Conservation (phyloP, 352 stramenopile species). For the Pythium oligandrum region DNA sequence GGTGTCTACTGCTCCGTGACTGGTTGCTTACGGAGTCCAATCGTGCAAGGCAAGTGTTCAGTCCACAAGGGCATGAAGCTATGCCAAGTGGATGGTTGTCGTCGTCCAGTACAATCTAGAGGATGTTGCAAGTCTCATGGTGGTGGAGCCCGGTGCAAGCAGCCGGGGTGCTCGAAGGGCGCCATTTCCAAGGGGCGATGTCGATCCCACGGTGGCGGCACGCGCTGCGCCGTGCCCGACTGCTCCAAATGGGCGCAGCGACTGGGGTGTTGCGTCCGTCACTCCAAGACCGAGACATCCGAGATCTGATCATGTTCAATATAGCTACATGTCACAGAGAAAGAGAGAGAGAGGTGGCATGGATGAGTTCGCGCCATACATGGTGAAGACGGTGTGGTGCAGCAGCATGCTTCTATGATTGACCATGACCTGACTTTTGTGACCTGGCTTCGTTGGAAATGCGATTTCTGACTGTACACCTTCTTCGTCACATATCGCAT, state of each 20-base stretch:
- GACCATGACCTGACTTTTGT: too few species aligned
- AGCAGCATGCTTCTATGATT: too few species aligned
- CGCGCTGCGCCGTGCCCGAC: conserved; percentile 33
- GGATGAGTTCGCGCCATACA: too few species aligned
- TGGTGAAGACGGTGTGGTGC: too few species aligned
- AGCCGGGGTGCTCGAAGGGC: conserved; percentile 40
- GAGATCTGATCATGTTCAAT: not conserved
- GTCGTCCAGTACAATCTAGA: conserved; percentile 39
- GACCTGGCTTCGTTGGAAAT: too few species aligned
- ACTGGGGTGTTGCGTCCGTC: conserved; percentile 35
- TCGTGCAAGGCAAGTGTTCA: conserved; percentile 26
- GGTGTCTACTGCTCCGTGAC: conserved; percentile 21
- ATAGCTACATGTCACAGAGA: too few species aligned
- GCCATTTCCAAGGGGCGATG: conserved; percentile 49
- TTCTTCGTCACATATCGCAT: too few species aligned
- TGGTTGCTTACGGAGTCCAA: conserved; percentile 24
- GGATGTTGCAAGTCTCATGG: conserved; percentile 61
- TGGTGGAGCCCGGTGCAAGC: conserved; percentile 46
- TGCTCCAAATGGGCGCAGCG: conserved; percentile 48
- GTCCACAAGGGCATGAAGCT: conserved; percentile 42
- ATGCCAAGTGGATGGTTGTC: conserved; percentile 31
- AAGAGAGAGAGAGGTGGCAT: too few species aligned
- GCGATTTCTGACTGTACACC: too few species aligned
- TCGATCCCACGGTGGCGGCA: conserved; percentile 45
- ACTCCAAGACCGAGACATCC: conserved; percentile 24